Base-by-base conservation (phyloP, 768 basidiomycete species). In the Albatrellus ellisii region DNA sequence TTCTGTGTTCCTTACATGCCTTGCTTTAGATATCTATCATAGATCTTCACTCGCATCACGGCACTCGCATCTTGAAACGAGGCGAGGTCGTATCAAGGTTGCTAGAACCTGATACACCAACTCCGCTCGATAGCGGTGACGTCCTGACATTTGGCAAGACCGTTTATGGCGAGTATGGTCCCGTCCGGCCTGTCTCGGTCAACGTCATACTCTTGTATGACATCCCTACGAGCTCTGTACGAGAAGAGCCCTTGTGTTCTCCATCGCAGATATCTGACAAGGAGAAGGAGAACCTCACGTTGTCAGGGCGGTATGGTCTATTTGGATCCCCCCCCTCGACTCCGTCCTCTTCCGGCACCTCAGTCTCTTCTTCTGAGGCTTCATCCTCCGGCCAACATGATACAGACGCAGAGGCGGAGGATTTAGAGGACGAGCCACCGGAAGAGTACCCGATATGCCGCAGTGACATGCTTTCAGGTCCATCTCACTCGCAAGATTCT, bases 31-130 rank as follows among this genome's bases (percentile, higher is more conserved):
- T 71, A 9, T 80, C 77, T 53, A 58, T 86, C 55, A 70, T 73
- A 47, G 84, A 87, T 63, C 63, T 77, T 14, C 61, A 67, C 42
- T 85, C 82, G 1, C 83, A 84, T 50, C 84, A 88, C 55, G 84
- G 84, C 2, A 87, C 83, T 0, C 72, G 81, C 49, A 55, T 87
- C 41, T 64, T 69, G 46, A 72, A 70, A 49, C 58, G 63, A 27
- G 70, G 66, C 25, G 77, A 81, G 37, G 46, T 59, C 1, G 50
- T 63, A 8, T 63, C 74, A 1, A 72, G 55, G 52, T 63, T 55
- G 45, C 61, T 87, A 17, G 60, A 62, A 34, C 64, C 78, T 11
- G 75, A 79, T 50, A 63, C 67, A 6, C 70, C 78, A 22, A 70
- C 67, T 25, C 54, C 65, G 28, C 72, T 88, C 36, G 53, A 64